phyloP scores from a whole-genome alignment of 1,284 basidiomycete genomes.

The Wolfiporia cocos region DNA sequence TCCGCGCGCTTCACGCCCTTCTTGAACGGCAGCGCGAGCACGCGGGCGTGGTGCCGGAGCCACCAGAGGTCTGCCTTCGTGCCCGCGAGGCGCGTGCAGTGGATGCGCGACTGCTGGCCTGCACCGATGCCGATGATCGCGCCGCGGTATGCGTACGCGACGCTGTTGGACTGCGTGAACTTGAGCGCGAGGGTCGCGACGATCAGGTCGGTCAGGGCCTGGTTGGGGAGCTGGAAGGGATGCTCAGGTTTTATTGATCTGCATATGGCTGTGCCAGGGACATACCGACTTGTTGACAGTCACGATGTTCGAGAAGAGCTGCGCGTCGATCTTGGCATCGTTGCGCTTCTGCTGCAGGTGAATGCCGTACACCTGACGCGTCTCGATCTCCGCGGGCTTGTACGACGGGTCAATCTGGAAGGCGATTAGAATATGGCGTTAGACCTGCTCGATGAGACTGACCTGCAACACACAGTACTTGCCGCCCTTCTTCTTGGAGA shows the following conservation, averaged over 20 bases:
- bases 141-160: conserved; percentile 93
- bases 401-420: conserved; percentile 83
- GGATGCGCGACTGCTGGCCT: conserved; percentile 97
- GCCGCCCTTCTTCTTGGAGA: conserved; percentile 96
- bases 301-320: conserved; percentile 86
- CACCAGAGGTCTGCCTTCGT: conserved; percentile 99
- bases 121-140: conserved; percentile 95
- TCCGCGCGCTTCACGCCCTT: conserved; percentile 97
- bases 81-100: conserved; percentile 97
- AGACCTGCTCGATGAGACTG: conserved; percentile 7
- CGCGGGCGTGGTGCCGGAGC: conserved; percentile 94
- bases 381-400: conserved; percentile 76
- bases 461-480: conserved; percentile 98
- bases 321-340: conserved; percentile 81
- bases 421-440: too few relatives aligned
- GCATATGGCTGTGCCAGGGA: conserved; percentile 1
- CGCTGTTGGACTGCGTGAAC: conserved; percentile 99
- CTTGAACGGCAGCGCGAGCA: conserved; percentile 91
- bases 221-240: conserved; percentile 53
- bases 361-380: conserved; percentile 93
- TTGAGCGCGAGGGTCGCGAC: conserved; percentile 96
- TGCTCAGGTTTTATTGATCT: background rate
- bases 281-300: conserved; percentile 80
- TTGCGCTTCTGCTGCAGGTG: conserved; percentile 91
- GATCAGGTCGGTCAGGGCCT: conserved; percentile 81